These are phyloP conservation scores for Calocybe gangraenosa DNA, from an alignment of 768 basidiomycete genomes.

Conservation along the genomic window DNA sequence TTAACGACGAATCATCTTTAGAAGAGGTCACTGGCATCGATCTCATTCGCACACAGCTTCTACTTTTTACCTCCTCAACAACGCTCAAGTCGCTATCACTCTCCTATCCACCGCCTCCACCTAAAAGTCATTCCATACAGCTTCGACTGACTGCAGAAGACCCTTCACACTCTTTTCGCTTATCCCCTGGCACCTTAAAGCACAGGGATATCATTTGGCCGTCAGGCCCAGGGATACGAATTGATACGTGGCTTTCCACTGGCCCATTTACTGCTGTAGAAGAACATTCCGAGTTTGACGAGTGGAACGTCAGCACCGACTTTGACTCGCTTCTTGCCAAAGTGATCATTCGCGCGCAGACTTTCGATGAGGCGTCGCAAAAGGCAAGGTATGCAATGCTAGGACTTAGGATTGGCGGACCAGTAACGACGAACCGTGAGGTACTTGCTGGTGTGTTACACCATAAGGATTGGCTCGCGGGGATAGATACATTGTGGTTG, in stretches of 20 bases:
- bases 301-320: constrained; percentile 53
- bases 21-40: constrained; percentile 90
- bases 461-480: constrained; percentile 27
- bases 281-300: neutral
- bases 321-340: constrained; percentile 90
- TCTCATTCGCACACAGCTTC: constrained; percentile 85
- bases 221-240: constrained; percentile 80
- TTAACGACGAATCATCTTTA: constrained; percentile 19
- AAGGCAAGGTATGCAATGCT: constrained; percentile 80
- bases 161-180: constrained; percentile 67
- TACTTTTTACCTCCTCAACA: constrained; percentile 69
- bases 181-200: constrained; percentile 81
- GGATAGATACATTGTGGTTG: constrained; percentile 35
- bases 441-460: constrained; percentile 28
- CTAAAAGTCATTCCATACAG: constrained; percentile 78
- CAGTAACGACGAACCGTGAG: constrained; percentile 26
- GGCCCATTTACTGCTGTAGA: constrained; percentile 49
- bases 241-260: constrained; percentile 82
- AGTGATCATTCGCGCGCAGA: constrained; percentile 71
- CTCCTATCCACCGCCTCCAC: constrained; percentile 61
- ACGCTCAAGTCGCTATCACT: constrained; percentile 70
- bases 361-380: constrained; percentile 78
- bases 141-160: constrained; percentile 92
- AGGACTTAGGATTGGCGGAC: constrained; percentile 75
- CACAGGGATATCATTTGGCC: constrained; percentile 66